These are phyloP conservation scores for Phytophthora palmivora DNA, from an alignment of 352 stramenopile species.

Conservation along the genomic window DNA sequence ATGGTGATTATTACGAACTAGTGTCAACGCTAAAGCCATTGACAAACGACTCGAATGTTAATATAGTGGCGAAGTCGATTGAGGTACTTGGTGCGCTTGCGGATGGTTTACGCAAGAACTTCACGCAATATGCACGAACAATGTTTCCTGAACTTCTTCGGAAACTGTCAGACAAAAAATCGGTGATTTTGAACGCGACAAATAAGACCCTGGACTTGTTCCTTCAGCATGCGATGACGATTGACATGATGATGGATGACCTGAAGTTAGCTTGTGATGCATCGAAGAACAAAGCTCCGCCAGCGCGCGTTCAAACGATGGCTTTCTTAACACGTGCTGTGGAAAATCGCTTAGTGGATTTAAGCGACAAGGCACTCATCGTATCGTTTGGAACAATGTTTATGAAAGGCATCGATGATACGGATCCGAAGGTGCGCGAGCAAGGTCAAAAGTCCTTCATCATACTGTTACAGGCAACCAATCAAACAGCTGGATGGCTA, in stretches of 20 bases:
- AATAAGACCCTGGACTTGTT: conserved; percentile 88
- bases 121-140: conserved; percentile 74
- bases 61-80: conserved; percentile 87
- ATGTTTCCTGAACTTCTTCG: conserved; percentile 84
- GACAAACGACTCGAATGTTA: conserved; percentile 88
- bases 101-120: conserved; percentile 84
- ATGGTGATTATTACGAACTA: conserved; percentile 89
- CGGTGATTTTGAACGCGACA: conserved; percentile 79
- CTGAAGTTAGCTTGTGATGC: conserved; percentile 73
- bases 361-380: conserved; percentile 69
- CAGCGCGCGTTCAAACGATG: conserved; percentile 80
- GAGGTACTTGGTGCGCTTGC: conserved; percentile 82
- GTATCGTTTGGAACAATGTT: conserved; percentile 73
- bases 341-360: conserved; percentile 72
- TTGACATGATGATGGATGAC: conserved; percentile 91
- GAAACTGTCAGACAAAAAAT: conserved; percentile 91
- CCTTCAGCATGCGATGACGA: conserved; percentile 79
- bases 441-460: conserved; percentile 73
- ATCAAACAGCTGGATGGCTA: conserved; percentile 60
- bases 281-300: conserved; percentile 84
- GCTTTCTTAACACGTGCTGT: conserved; percentile 72
- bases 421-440: conserved; percentile 83
- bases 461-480: conserved; percentile 58
- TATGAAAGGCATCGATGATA: conserved; percentile 70
- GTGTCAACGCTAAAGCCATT: conserved; percentile 84